Percentiles rank a stretch among this genome's conserved stretches.
Evolutionary conservation across 129 eudicot genomes (phyloP).

Genomic region (Centrapalus pauciflorus): DNA sequence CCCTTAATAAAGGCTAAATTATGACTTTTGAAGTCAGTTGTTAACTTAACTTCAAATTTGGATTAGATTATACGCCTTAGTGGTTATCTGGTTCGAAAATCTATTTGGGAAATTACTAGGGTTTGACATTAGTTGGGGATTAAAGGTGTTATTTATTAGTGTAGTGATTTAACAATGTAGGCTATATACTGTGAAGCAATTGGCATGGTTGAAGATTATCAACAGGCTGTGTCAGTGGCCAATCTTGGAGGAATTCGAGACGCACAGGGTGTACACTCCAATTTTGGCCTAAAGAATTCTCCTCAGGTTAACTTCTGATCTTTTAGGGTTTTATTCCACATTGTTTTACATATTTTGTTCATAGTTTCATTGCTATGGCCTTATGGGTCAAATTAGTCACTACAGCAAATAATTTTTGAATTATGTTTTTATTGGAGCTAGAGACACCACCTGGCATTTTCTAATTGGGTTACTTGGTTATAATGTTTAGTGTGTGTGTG

Average conservation of each 20-base stretch:
- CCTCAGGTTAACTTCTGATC: conserved; percentile 52
- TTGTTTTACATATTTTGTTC: not conserved
- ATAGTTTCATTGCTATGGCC: not conserved
- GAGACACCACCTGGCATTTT: no score
- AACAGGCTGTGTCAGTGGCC: conserved; percentile 81
- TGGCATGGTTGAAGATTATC: conserved; percentile 95
- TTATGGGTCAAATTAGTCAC: no score
- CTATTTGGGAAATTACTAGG: not conserved
- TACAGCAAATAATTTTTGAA: no score
- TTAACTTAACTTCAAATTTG: not conserved
- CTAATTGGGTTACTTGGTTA: no score
- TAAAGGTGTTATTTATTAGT: not conserved
- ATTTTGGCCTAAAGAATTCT: conserved; percentile 70
- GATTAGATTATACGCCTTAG: not conserved
- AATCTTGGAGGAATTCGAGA: conserved; percentile 86
- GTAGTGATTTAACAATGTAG: conserved; percentile 30
- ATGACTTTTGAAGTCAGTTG: not conserved
- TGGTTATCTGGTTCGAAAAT: not conserved
- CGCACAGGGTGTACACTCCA: conserved; percentile 55
- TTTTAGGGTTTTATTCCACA: not conserved
- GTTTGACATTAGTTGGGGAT: conserved; percentile 6
- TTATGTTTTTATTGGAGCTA: no score
- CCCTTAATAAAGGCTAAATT: not conserved
- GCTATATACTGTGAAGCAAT: conserved; percentile 84
- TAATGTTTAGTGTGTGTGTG: no score